These are phyloP conservation scores for barley (Hordeum vulgare) DNA, from an alignment of 176 grass and related monocot genomes.

Conservation along the genomic window MorexV3_pseudomolecules_assembly NC_058518.1:328639233-328639732, in stretches of 20 bases:
- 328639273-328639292: background rate
- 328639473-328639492: no score
- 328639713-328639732: background rate
- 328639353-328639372: background rate
- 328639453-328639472: no score
- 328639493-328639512: no score
- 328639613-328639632: background rate
- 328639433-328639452: no score
- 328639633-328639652: background rate
- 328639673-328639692: background rate
- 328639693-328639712: background rate
- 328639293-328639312: background rate
- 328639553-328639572: background rate
- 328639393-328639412: no score
- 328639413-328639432: no score
- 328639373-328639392: background rate
- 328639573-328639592: background rate
- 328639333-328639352: background rate
- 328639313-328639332: background rate
- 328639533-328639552: background rate
- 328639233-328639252: background rate
- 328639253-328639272: background rate
- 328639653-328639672: background rate
- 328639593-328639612: background rate
- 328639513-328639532: no score